Base-by-base conservation (phyloP, 2,329 filamentous ascomycete species). In the Colletotrichum tropicicola region DNA sequence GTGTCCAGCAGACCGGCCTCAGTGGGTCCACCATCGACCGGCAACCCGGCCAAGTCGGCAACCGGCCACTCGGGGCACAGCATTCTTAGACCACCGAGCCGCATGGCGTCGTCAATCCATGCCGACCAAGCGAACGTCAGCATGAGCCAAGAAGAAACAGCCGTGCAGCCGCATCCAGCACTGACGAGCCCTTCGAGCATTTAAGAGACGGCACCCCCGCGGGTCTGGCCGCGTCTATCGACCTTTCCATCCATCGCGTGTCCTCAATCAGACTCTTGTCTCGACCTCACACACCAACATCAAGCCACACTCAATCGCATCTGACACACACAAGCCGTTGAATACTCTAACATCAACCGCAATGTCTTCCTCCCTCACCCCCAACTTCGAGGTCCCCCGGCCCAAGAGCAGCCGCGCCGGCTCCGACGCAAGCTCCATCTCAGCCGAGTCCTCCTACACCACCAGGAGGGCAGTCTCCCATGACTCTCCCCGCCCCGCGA, bases 401-500 rank as follows among this genome's bases (percentile, higher is more conserved):
- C 57, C 61, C 35, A 61, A 65, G 61, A 65, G 61, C 61, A 65
- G 61, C 61, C 61, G 57, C 43, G 44, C 43, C 57, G 57, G 48
- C 28, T 65, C 61, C 48, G 60, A 68, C 35, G 43, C 62, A 13
- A 64, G 55, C 52, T 58, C 44, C 51, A 37, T 44, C 47, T 59
- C 43, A n/a, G 19, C 57, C 15, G 49, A 55, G 19, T 43, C 59
- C 17, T 43, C 59, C 59, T 61, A 73, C 32, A 66, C 69, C 53
- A 75, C 43, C 41, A 65, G 57, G 43, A 55, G 57, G 19, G 61
- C 61, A 25, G 57, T 65, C 12, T 61, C 61, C 5, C 59, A 68
- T 6, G 63, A 66, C 53, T 53, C 59, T 13, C 58, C 63, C 28
- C 58, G 63, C 25, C 47, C 73, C 17, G 71, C 73, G 39, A 70